Conservation (phyloP, 148 eudicot species). For the Rhododendron ovatum region DNA sequence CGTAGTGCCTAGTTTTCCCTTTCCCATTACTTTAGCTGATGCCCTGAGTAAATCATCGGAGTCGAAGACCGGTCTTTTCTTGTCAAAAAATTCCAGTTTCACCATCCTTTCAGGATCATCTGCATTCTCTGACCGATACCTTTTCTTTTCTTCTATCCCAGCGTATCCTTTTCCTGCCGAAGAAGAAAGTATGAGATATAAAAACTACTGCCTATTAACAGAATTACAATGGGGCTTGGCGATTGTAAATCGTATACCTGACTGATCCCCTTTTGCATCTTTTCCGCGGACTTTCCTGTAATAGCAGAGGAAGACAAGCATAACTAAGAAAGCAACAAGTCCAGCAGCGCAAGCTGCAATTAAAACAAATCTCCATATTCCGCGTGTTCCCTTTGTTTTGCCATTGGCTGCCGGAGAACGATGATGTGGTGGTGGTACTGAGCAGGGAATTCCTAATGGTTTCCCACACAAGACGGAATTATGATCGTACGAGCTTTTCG, state of each 20-base stretch:
- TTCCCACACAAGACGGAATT: conserved; percentile 38
- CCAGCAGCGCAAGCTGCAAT: conserved; percentile 30
- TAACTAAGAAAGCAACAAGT: conserved; percentile 17
- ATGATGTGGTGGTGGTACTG: background rate
- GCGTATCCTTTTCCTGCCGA: conserved; percentile 5
- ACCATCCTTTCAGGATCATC: conserved; percentile 26
- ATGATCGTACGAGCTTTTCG: conserved; percentile 31
- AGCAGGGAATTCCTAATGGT: conserved; percentile 25
- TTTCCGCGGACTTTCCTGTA: conserved; percentile 15
- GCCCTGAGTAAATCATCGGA: conserved; percentile 40
- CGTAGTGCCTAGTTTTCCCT: conserved; percentile 41
- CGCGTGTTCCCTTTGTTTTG: background rate
- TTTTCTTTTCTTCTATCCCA: conserved; percentile 15
- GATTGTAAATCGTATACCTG: background rate
- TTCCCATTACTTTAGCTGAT: conserved; percentile 41
- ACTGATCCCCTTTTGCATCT: conserved; percentile 5
- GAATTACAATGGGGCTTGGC: background rate
- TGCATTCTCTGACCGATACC: conserved; percentile 17
- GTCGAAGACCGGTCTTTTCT: conserved; percentile 20
- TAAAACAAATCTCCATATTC: conserved; percentile 22
- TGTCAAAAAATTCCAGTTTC: conserved; percentile 30
- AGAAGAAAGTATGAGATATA: background rate
- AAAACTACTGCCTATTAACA: background rate
- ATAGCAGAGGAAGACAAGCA: conserved; percentile 19
- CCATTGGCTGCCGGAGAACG: conserved; percentile 14